Evolutionary conservation across 202 grass and related monocot genomes (phyloP), one percentile per base, ranked within the genome.

Genomic region (Elaeis oleifera): DNA sequence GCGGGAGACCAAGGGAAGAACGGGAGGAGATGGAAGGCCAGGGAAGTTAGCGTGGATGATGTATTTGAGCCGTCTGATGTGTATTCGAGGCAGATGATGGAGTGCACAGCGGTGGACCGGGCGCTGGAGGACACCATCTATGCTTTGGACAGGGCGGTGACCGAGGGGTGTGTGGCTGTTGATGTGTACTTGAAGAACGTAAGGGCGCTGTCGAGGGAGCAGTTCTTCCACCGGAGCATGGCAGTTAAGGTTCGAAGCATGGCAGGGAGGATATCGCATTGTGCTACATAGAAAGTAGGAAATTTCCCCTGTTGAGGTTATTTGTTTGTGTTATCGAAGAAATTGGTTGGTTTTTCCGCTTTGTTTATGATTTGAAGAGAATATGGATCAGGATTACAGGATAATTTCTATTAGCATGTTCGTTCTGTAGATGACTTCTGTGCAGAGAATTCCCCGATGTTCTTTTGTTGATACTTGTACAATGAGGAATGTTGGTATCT

Each of bases 151-250:
- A 8, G 56, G 54, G 53, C 67, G 15, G 13, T 59, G 67, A 50
- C 54, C 19, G 53, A 58, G 54, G 54, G 54, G 17, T n/a, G 54
- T 3, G 67, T 70, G 28, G 1, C 67, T 0, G 1, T 70, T 1
- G 54, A 4, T 1, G 67, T 0, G 1, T 59, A 70, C 32, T 50
- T 70, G 67, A 70, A 56, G 55, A 59, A 16, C 1, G 55, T 70
- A 36, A 27, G 67, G 32, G 7, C 18, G 4, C 1, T 28, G 22
- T 29, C 67, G 0, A 51, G 54, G 7, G 68, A 70, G 55, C 68
- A 70, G 55, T 70, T 70, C 54, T 70, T 70, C 55, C 54, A 50
- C 29, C 68, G 55, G 18, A 44, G 2, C 36, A 44, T 3, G 36
- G 36, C 36, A 3, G 36, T 3, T 3, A 44, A 14, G 36, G 11